phyloP scores from a whole-genome alignment of 176 grass and related monocot genomes.

The Avena sativa region DNA sequence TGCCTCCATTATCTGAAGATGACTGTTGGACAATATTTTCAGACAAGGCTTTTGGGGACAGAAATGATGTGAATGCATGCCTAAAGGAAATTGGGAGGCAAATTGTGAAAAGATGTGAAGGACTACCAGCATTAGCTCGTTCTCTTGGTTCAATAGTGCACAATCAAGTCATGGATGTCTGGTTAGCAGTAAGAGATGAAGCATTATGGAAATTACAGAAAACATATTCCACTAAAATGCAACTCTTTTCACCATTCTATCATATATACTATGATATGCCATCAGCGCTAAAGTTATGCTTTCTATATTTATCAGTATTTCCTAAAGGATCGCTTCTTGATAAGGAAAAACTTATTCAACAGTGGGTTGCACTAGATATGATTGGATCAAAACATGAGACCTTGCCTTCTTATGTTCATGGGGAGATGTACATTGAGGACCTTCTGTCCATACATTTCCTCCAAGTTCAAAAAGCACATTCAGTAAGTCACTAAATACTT shows the following conservation, averaged over 20 bases:
- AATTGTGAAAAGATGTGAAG: constrained; percentile 42
- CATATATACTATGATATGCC: constrained; percentile 25
- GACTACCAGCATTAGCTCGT: constrained; percentile 25
- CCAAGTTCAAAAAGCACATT: background rate
- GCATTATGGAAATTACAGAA: background rate
- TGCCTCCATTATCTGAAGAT: constrained; percentile 36
- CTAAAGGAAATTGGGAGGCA: constrained; percentile 27
- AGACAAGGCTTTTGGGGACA: constrained; percentile 34
- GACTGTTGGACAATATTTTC: constrained; percentile 43
- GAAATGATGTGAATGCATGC: background rate
- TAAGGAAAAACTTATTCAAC: constrained; percentile 31
- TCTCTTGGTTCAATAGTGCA: constrained; percentile 38
- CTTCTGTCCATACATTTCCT: constrained; percentile 41
- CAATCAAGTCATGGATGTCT: background rate
- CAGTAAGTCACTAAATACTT: constrained; percentile 28
- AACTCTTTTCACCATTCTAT: constrained; percentile 16
- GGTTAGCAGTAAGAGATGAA: constrained; percentile 40
- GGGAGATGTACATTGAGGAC: constrained; percentile 35
- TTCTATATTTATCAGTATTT: constrained; percentile 51
- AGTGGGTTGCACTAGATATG: constrained; percentile 47
- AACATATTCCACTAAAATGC: background rate
- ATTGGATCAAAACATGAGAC: constrained; percentile 31
- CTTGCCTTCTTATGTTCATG: constrained; percentile 28
- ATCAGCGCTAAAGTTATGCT: constrained; percentile 36
- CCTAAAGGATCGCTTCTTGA: constrained; percentile 38